Evolutionary conservation across 352 stramenopile species (phyloP).

Genomic region (Phytophthora sp.): DNA sequence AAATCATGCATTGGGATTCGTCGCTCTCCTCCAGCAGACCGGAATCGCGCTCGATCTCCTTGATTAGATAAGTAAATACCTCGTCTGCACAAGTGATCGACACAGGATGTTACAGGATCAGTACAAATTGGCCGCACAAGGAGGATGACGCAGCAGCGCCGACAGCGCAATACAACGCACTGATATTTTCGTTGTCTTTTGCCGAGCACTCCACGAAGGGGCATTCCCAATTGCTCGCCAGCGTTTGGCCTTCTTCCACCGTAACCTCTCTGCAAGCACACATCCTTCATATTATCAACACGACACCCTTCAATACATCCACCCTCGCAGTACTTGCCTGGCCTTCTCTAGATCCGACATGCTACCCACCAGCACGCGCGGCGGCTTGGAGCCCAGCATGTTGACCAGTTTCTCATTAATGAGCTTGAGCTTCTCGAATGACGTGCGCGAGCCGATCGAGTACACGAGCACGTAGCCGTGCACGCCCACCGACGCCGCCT

Average conservation of each 20-base stretch:
- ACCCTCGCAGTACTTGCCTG: slow-evolving; percentile 52
- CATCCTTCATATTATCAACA: slow-evolving; percentile 13
- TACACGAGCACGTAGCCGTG: slow-evolving; percentile 97
- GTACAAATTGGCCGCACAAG: slow-evolving; percentile 2
- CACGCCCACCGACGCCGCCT: slow-evolving; percentile 94
- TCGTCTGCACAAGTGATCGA: slow-evolving; percentile 54
- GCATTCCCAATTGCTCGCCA: slow-evolving; percentile 92
- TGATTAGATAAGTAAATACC: slow-evolving; percentile 92
- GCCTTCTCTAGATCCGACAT: slow-evolving; percentile 95
- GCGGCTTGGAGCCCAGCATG: slow-evolving; percentile 92
- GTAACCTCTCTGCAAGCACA: slow-evolving; percentile 70
- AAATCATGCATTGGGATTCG: slow-evolving; percentile 77
- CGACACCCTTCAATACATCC: not conserved
- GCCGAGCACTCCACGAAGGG: slow-evolving; percentile 96
- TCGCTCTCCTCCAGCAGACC: slow-evolving; percentile 84
- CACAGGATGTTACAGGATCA: slow-evolving; percentile 9
- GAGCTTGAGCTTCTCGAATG: slow-evolving; percentile 94
- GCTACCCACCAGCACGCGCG: slow-evolving; percentile 94
- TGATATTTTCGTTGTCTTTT: slow-evolving; percentile 92
- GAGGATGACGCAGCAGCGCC: no score
- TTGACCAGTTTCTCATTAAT: slow-evolving; percentile 96
- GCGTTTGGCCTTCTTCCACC: slow-evolving; percentile 83
- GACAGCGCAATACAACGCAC: slow-evolving; percentile 57
- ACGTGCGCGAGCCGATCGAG: slow-evolving; percentile 92
- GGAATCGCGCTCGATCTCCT: slow-evolving; percentile 90